phyloP scores from a whole-genome alignment of 1,284 basidiomycete genomes.

The Abortiporus biennis region DNA sequence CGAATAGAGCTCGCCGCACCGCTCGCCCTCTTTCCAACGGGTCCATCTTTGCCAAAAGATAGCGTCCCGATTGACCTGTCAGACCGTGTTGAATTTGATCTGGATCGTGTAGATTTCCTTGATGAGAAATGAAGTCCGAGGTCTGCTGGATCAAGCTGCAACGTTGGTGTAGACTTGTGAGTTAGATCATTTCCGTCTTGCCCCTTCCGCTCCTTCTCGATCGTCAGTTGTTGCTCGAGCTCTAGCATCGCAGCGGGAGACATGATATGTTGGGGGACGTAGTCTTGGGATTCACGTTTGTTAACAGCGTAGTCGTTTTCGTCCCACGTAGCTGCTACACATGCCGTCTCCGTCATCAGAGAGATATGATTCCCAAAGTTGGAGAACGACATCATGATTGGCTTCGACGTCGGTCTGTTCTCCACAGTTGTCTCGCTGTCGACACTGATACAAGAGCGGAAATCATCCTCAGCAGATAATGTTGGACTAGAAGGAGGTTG shows the following conservation, averaged over 20 bases:
- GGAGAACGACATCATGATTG: constrained; percentile 21
- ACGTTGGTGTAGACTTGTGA: constrained; percentile 15
- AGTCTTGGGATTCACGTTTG: constrained; percentile 32
- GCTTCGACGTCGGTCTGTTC: constrained; percentile 14
- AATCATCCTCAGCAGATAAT: constrained; percentile 40
- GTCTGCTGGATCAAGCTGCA: constrained; percentile 21
- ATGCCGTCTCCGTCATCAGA: constrained; percentile 22
- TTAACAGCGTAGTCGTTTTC: constrained; percentile 21
- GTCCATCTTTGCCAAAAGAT: too few species aligned
- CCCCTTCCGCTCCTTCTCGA: constrained; percentile 25
- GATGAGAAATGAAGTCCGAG: constrained; percentile 17
- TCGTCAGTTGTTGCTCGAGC: constrained; percentile 40
- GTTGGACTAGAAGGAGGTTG: constrained; percentile 10
- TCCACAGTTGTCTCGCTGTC: constrained; percentile 13
- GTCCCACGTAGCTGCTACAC: constrained; percentile 36
- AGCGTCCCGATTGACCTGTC: constrained; percentile 18
- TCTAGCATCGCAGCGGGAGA: constrained; percentile 58
- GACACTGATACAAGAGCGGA: constrained; percentile 48
- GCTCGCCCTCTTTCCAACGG: too few species aligned
- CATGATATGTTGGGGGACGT: constrained; percentile 58
- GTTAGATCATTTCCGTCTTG: constrained; percentile 11
- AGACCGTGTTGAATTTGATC: constrained; percentile 18
- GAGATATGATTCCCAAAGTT: constrained; percentile 19
- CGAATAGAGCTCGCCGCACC: too few species aligned
- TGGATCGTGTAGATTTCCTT: constrained; percentile 9